phyloP scores from a whole-genome alignment of 1,284 basidiomycete genomes.

The Flammula alnicola region DNA sequence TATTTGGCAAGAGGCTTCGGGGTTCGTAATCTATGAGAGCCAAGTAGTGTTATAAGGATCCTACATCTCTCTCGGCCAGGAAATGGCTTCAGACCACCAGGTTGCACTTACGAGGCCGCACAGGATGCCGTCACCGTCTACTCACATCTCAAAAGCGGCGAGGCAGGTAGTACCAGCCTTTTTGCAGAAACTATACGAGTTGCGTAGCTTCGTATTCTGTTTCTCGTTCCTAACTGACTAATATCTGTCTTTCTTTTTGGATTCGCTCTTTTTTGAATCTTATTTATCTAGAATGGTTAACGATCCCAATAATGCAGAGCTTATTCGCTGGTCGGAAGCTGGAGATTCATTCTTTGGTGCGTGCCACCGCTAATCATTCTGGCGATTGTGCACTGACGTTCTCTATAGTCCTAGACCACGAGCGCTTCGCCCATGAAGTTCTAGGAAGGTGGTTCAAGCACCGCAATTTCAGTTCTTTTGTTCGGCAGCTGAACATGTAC shows the following conservation, averaged over 20 bases:
- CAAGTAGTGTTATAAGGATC: background rate
- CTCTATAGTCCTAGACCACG: constrained; percentile 90
- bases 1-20: constrained; percentile 2
- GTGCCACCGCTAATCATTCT: constrained; percentile 30
- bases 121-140: constrained; percentile 38
- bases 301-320: constrained; percentile 78
- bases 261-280: no score
- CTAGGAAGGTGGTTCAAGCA: constrained; percentile 97
- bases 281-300: constrained; percentile 95
- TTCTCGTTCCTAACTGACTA: constrained; percentile 14
- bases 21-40: constrained; percentile 7
- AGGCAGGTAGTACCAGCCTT: constrained; percentile 81
- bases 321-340: constrained; percentile 89
- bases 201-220: constrained; percentile 16
- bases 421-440: constrained; percentile 90
- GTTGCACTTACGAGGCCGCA: constrained; percentile 56
- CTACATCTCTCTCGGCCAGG: constrained; percentile 1
- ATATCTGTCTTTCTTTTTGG: constrained; percentile 8
- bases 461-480: constrained; percentile 92
- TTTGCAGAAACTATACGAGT: constrained; percentile 93
- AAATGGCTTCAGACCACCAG: constrained; percentile 43
- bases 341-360: constrained; percentile 91
- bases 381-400: constrained; percentile 1
- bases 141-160: constrained; percentile 54
- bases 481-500: constrained; percentile 97